phyloP scores from a whole-genome alignment of 2,329 filamentous ascomycete genomes.

The Botrytis galanthina region DNA sequence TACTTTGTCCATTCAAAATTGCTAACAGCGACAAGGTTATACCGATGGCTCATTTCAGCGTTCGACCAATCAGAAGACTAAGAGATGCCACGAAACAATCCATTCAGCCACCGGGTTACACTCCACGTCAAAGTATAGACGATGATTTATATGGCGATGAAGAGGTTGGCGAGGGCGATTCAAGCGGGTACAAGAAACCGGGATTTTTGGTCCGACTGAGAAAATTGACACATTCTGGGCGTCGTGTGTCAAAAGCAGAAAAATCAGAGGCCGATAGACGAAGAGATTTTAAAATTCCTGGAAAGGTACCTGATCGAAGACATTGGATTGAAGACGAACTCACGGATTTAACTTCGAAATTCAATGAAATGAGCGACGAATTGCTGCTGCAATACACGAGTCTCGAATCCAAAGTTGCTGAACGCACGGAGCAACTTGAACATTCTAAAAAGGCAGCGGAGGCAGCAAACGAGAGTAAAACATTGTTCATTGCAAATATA shows the following conservation, averaged over 20 bases:
- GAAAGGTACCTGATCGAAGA: conserved; percentile 72
- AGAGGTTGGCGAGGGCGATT: conserved; percentile 27
- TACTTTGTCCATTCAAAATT: not conserved
- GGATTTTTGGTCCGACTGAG: conserved; percentile 35
- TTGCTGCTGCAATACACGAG: conserved; percentile 81
- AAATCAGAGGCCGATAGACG: conserved; percentile 44
- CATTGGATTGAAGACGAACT: conserved; percentile 79
- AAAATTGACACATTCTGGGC: conserved; percentile 29
- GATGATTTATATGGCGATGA: conserved; percentile 26
- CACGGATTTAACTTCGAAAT: conserved; percentile 54
- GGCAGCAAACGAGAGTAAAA: conserved; percentile 96
- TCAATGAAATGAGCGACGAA: conserved; percentile 23
- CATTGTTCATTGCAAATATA: conserved; percentile 95
- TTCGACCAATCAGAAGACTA: conserved; percentile 58
- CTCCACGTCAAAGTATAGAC: conserved; percentile 34
- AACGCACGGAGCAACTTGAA: conserved; percentile 80
- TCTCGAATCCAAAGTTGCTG: conserved; percentile 79
- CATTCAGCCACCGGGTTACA: conserved; percentile 37
- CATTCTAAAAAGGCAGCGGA: conserved; percentile 89
- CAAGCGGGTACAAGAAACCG: conserved; percentile 36
- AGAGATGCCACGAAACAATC: conserved; percentile 37
- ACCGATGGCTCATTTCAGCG: conserved; percentile 78
- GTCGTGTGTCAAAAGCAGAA: conserved; percentile 33
- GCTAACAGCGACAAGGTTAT: conserved; percentile 46
- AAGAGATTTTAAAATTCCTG: conserved; percentile 74